Evolutionary conservation across 495 filamentous ascomycete genomes (phyloP).

Genomic region (Podospora pseudoanserina): DNA sequence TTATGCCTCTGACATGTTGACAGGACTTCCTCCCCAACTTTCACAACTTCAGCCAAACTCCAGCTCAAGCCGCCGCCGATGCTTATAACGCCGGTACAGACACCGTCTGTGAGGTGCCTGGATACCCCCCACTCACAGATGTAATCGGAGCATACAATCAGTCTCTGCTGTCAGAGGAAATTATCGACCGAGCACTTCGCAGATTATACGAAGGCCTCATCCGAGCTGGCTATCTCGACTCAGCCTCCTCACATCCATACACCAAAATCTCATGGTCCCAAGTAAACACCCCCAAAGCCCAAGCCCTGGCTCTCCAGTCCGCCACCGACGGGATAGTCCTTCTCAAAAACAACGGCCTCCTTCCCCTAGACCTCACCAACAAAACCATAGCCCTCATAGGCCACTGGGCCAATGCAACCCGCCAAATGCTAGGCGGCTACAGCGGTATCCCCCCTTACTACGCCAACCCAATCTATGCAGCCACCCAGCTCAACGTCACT

Average conservation of each 20-base stretch:
- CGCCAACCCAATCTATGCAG: constrained; percentile 31
- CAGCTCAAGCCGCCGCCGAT: constrained; percentile 34
- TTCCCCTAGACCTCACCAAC: constrained; percentile 29
- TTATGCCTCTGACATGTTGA: neutral
- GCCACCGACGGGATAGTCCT: constrained; percentile 34
- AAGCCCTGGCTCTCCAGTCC: constrained; percentile 33
- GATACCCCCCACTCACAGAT: constrained; percentile 29
- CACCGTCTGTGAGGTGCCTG: constrained; percentile 32
- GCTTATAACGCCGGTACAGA: constrained; percentile 39
- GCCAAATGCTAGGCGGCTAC: constrained; percentile 39
- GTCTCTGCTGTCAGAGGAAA: constrained; percentile 33
- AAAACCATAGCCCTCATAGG: constrained; percentile 36
- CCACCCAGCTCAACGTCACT: constrained; percentile 28
- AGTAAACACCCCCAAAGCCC: constrained; percentile 32
- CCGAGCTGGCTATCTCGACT: constrained; percentile 38
- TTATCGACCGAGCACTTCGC: constrained; percentile 34
- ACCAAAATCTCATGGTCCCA: constrained; percentile 31
- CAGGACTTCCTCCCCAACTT: constrained; percentile 23
- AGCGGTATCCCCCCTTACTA: constrained; percentile 35
- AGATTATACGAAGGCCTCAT: constrained; percentile 37
- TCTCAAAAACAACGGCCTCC: constrained; percentile 34
- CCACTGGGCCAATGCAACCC: constrained; percentile 32
- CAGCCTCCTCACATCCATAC: constrained; percentile 26
- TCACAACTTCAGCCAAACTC: constrained; percentile 37
- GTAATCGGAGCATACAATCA: constrained; percentile 33